Evolutionary conservation across 176 grass and related monocot species (phyloP).

Genomic region (Metroxylon sagu): DNA sequence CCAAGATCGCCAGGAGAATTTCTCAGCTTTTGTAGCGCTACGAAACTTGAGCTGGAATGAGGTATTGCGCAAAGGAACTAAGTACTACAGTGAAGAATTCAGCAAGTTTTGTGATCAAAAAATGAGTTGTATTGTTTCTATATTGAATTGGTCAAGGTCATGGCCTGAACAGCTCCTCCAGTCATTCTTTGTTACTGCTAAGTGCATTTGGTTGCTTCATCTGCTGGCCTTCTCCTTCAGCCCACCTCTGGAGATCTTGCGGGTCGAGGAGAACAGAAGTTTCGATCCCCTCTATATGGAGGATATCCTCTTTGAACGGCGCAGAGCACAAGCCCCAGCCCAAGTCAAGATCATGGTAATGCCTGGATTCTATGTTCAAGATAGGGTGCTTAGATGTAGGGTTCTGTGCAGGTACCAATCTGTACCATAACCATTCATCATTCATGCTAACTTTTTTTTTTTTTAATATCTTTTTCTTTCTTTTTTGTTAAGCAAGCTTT

Average conservation of each 20-base stretch:
- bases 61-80: slow-evolving; percentile 79
- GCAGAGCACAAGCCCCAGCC: slow-evolving; percentile 18
- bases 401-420: slow-evolving; percentile 51
- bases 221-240: slow-evolving; percentile 80
- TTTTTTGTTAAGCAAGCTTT: too few species aligned
- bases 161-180: slow-evolving; percentile 92
- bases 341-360: slow-evolving; percentile 71
- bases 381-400: slow-evolving; percentile 70
- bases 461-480: too few species aligned
- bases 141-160: slow-evolving; percentile 66
- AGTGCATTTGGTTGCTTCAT: slow-evolving; percentile 98
- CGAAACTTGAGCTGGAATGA: slow-evolving; percentile 95
- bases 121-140: slow-evolving; percentile 81
- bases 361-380: slow-evolving; percentile 87
- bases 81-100: slow-evolving; percentile 73
- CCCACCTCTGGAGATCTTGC: slow-evolving; percentile 52
- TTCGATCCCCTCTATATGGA: slow-evolving; percentile 92
- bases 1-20: slow-evolving; percentile 58
- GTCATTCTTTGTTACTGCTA: slow-evolving; percentile 80
- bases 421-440: neutral
- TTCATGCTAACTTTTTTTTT: too few species aligned
- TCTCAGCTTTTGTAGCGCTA: slow-evolving; percentile 51
- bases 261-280: slow-evolving; percentile 45
- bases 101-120: slow-evolving; percentile 88
- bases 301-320: slow-evolving; percentile 44